Base-by-base conservation (phyloP, 1,284 basidiomycete genomes). In the Filobasidium uniguttulatum region DNA sequence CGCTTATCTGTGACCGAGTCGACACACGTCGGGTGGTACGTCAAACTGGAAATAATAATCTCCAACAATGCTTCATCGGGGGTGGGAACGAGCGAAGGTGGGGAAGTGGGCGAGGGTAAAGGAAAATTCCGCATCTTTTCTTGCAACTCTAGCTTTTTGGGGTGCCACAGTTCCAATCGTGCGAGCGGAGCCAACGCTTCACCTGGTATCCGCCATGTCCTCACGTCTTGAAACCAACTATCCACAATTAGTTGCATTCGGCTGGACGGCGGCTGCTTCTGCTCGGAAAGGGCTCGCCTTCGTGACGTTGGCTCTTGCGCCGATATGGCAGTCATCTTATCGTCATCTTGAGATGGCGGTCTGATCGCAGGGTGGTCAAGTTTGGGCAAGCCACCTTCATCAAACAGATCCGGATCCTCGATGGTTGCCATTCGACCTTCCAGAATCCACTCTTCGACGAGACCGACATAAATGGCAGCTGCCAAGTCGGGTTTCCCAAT, bases 361-460 rank as follows among this genome's bases (percentile, higher is more conserved):
- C 43, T 38, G 28, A 30, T 44, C n/a, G 31, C 38, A 25, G 38
- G 25, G 1, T 35, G 41, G 22, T 48, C 41, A 10, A 46, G 34
- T 20, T 44, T 45, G 22, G 44, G 44, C 31, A 44, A 17, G 37
- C 62, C 63, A 7, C 63, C 63, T 46, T 66, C 64, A 14, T 60
- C 61, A 20, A 52, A 52, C 40, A 47, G 40, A 22, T 38, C 35
- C 10, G 58, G 53, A 31, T 59, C 57, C 1, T 63, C 66, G 1
- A 64, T 66, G 31, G 62, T 60, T 8, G 67, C 66, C 20, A 68
- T 56, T 28, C 67, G 53, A 2, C 66, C 67, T 51, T 70, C 67
- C 37, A 64, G 62, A 26, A 67, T 63, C 69, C 69, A 71, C 51
- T 69, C 69, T 46, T 71, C 68, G 6, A 69, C 67, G 35, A 68